phyloP scores from a whole-genome alignment of 345 rosid genomes.

The Melaleuca alternifolia region DNA sequence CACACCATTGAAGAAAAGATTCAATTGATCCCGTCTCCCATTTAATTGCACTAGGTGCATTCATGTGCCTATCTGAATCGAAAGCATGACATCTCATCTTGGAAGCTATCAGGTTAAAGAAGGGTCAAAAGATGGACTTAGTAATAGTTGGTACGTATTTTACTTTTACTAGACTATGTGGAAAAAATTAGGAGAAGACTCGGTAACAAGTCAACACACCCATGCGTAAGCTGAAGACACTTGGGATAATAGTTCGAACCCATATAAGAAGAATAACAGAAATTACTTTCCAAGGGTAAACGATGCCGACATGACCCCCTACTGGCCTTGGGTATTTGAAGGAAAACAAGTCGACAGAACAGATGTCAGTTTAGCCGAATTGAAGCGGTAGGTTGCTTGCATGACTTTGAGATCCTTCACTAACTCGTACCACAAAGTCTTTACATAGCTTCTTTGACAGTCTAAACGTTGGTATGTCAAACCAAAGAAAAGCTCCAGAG shows the following conservation, averaged over 20 bases:
- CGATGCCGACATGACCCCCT: neutral
- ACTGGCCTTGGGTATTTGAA: neutral
- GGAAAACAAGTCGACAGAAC: neutral
- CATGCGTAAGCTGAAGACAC: neutral
- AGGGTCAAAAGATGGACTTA: neutral
- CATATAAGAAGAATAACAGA: neutral
- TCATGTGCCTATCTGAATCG: neutral
- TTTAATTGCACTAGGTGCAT: neutral
- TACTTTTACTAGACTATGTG: neutral
- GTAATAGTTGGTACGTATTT: neutral
- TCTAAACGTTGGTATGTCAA: neutral
- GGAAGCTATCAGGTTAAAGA: neutral
- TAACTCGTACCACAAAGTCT: neutral
- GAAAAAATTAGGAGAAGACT: neutral
- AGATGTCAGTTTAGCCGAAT: neutral
- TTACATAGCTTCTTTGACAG: neutral
- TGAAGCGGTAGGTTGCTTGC: neutral
- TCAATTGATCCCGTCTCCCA: neutral
- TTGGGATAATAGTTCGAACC: neutral
- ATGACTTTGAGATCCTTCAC: neutral
- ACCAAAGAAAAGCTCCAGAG: neutral
- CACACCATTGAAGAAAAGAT: neutral
- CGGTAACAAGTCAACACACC: neutral
- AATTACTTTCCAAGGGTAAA: neutral
- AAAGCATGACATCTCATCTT: neutral